phyloP scores from a whole-genome alignment of 2,329 filamentous ascomycete species.

The Colletotrichum tamarilloi region DNA sequence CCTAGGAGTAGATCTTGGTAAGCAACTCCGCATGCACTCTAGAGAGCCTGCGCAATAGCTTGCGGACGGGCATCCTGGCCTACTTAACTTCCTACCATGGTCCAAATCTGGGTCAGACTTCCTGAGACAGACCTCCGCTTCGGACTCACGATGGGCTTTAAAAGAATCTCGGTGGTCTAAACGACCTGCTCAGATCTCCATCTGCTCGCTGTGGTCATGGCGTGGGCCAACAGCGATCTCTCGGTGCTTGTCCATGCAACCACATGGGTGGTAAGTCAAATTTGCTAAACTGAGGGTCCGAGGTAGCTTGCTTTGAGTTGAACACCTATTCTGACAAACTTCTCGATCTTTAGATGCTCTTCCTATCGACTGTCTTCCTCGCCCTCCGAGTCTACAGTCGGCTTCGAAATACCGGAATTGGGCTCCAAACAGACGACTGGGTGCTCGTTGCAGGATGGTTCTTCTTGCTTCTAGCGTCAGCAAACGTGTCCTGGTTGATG shows the following conservation, averaged over 20 bases:
- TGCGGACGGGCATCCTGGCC: too few species aligned
- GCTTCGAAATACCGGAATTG: slow-evolving; percentile 32
- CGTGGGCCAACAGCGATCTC: background rate
- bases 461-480: slow-evolving; percentile 38
- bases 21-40: too few species aligned
- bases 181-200: background rate
- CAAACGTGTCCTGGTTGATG: slow-evolving; percentile 22
- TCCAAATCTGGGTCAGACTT: background rate
- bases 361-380: slow-evolving; percentile 21
- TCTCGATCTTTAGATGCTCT: background rate
- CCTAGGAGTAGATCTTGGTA: too few species aligned
- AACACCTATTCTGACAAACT: background rate
- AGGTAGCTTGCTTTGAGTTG: too few species aligned
- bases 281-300: too few species aligned
- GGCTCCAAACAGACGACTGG: slow-evolving; percentile 47
- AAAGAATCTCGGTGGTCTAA: background rate
- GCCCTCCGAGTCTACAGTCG: slow-evolving; percentile 38
- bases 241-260: background rate
- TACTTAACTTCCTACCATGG: background rate
- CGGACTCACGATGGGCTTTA: background rate
- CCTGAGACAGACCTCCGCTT: background rate
- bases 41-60: too few species aligned
- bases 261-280: slow-evolving; percentile 2
- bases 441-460: slow-evolving; percentile 44
- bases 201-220: background rate